Evolutionary conservation across 139 green algal genomes (phyloP), one percentile per base, ranked within the genome.

Genomic region (Picochlorum sp.): DNA sequence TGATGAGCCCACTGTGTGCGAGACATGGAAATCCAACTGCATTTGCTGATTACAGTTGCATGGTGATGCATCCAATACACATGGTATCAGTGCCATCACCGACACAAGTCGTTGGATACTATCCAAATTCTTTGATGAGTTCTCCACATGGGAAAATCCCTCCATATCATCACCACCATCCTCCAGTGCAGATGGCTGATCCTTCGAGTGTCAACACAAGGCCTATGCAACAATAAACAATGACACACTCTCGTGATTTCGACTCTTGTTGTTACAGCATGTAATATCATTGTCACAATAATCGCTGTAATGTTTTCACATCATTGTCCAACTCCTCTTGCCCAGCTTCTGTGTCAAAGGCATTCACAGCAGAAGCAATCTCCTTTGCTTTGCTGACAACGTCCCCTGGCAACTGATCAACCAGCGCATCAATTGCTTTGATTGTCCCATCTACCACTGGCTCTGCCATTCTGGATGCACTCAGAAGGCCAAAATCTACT

Each of bases 371-470:
- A 57, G 52, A 16, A 20, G 20, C 37, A 15, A 66, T 20, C 4
- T 38, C 24, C 15, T 41, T 59, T 23, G 60, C 60, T 14, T 31
- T 66, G 14, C 26, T 20, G 21, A 66, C 14, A 18, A 45, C 5
- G 1, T 66, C 60, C 23, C 6, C 13, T 6, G 60, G 60, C 15
- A 66, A 10, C 5, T 24, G 16, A 9, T 55, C 37, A 4, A 66
- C 13, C 28, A 66, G n/a, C 31, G 15, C 47, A 23, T 77, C 71
- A 30, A 77, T 60, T 5, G 59, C 65, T 11, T 41, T 65, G 9
- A 77, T 20, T 18, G 65, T 63, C 1, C 18, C 49, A 6, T 68
- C 55, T 1, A 38, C 44, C 45, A 62, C 16, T 2, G 34, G 44
- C 26, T 55, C 57, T 34, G 9, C 1, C 26, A 3, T 3, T 57